Base-by-base conservation (phyloP, 78 protist genomes). In the Dictyostelium intermedium region DNA sequence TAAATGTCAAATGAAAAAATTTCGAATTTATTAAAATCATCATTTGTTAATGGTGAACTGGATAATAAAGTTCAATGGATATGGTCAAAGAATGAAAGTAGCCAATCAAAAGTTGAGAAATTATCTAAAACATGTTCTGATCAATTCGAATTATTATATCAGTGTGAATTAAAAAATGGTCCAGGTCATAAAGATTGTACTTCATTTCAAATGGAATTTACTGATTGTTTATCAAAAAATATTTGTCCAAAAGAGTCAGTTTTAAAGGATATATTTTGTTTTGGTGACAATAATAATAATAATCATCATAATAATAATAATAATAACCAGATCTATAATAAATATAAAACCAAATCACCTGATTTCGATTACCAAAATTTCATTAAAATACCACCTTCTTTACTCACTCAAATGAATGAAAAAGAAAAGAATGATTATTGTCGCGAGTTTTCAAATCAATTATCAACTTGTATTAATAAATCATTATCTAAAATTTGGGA, bases 401-500 rank as follows among this genome's bases (percentile, higher is more conserved):
- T 34, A 18, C 23, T 72, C 16, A 72, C 11, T 34, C 45, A 72
- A 72, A 72, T 72, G 10, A 16, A 72, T 32, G 79, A 72, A 34
- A 72, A 72, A 72, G 79, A 72, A 18, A 72, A 72, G 20, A 72
- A 34, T 72, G 79, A 72, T 34, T 72, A 30, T 34, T 72, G 79
- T 34, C 7, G 20, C 13, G 39, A 72, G 34, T 72, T 72, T 72
- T 72, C 79, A 34, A 32, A 32, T 30, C 39, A 72, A 32, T 72
- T 72, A 16, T 30, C 37, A 34, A 2, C 18, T 34, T 72, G 79
- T 18, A 34, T 72, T 3, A 72, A 72, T 72, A 16, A 27, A 34
- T 72, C 79, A 72, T 35, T 72, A 30, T 72, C 79, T 34, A 72
- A 72, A 72, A 72, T 72, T 34, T 72, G 79, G 79, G 35, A 30